A percentile compares a stretch with the other conserved stretches of the same genome.
Conservation (phyloP, 345 rosid genomes). For the Durio zibethinus region DNA sequence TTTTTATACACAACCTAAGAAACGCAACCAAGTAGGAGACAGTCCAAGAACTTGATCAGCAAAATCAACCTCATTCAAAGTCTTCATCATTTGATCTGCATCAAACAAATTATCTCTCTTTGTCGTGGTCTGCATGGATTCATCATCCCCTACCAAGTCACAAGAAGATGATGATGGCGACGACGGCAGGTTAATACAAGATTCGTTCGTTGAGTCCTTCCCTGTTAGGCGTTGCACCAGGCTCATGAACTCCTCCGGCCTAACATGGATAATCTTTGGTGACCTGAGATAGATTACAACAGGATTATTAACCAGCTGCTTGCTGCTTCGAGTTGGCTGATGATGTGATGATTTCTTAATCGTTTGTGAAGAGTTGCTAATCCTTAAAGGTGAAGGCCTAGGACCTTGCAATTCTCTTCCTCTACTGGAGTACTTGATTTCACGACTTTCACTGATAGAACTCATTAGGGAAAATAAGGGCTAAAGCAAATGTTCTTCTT, state of each 20-base stretch:
- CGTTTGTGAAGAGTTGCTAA: neutral
- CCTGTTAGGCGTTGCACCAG: conserved; percentile 51
- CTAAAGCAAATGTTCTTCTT: neutral
- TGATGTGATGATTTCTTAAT: conserved; percentile 9
- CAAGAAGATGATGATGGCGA: neutral
- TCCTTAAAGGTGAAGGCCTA: conserved; percentile 2
- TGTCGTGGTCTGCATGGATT: neutral
- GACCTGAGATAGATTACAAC: conserved; percentile 36
- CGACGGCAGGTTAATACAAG: neutral
- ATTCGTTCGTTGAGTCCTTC: conserved; percentile 16
- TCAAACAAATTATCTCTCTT: neutral
- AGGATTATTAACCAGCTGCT: conserved; percentile 22
- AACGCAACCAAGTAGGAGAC: conserved; percentile 7
- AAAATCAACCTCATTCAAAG: neutral
- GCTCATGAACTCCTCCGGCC: conserved; percentile 46
- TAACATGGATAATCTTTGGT: conserved; percentile 44
- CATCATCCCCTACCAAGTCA: neutral
- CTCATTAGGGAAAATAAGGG: neutral
- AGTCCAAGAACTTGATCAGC: conserved; percentile 1
- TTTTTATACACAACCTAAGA: conserved; percentile 1
- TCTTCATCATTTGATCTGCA: neutral
- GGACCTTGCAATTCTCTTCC: conserved; percentile 8
- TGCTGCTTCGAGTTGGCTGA: neutral
- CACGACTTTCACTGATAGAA: neutral
- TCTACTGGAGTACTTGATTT: neutral